Conservation (phyloP, 73 alveolate species). For the Breviolum minutum region DNA sequence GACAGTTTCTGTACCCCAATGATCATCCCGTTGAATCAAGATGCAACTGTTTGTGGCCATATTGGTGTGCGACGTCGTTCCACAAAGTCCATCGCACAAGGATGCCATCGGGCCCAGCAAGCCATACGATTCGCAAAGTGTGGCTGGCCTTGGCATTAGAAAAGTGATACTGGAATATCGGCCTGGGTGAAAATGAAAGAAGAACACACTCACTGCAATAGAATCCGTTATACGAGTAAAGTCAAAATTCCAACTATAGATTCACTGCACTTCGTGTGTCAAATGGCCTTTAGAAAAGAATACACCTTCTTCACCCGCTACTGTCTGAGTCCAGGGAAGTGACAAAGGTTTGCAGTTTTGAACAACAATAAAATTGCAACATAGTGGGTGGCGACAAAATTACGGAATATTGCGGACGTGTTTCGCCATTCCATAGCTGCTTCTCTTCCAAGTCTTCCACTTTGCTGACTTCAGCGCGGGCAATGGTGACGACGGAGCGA, state of each 20-base stretch:
- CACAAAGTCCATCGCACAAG: not conserved
- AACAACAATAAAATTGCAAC: too few relatives aligned
- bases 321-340: too few relatives aligned
- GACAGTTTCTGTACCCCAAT: too few relatives aligned
- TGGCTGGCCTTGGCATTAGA: not conserved
- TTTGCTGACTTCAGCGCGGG: not conserved
- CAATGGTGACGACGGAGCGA: not conserved
- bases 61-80: not conserved
- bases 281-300: too few relatives aligned
- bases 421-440: not conserved
- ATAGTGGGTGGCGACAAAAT: not conserved
- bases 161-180: too few relatives aligned
- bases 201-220: too few relatives aligned
- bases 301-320: too few relatives aligned
- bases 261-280: too few relatives aligned
- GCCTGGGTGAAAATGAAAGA: too few relatives aligned
- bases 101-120: not conserved
- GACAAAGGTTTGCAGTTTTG: too few relatives aligned
- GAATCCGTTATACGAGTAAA: too few relatives aligned
- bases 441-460: constrained; percentile 14
- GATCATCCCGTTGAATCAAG: not conserved
- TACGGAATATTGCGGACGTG: not conserved
- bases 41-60: not conserved
- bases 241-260: too few relatives aligned
- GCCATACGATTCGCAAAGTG: not conserved